A percentile compares a stretch with the other conserved stretches of the same genome.
Evolutionary conservation across 495 filamentous ascomycete genomes (phyloP).

Genomic region (Aspergillus funiculosus): DNA sequence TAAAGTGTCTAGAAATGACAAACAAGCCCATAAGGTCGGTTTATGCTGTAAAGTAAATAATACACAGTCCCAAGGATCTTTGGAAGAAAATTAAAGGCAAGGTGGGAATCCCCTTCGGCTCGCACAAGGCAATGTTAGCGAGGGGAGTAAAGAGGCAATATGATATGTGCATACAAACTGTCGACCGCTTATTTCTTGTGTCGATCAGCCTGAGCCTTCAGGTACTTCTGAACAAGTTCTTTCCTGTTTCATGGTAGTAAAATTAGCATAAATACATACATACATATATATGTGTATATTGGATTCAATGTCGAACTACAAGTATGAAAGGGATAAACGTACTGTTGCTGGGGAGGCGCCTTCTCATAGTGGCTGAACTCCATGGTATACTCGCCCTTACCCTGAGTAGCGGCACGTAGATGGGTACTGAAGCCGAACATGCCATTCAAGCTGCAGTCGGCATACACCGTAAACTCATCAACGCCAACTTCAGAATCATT

Average conservation of each 20-base stretch:
- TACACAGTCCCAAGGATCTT: slow-evolving; percentile 18
- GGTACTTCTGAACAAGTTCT: slow-evolving; percentile 80
- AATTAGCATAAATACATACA: background rate
- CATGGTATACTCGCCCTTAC: slow-evolving; percentile 98
- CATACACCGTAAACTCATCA: slow-evolving; percentile 92
- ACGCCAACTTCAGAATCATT: slow-evolving; percentile 91
- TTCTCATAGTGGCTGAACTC: slow-evolving; percentile 94
- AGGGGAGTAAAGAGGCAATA: slow-evolving; percentile 11
- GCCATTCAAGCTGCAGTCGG: slow-evolving; percentile 85
- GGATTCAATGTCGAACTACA: too few relatives aligned
- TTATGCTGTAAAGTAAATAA: slow-evolving; percentile 32
- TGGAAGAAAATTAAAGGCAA: slow-evolving; percentile 6
- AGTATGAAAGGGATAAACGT: slow-evolving; percentile 37
- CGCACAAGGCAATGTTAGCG: too few relatives aligned
- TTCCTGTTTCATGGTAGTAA: slow-evolving; percentile 49
- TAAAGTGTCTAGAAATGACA: slow-evolving; percentile 3
- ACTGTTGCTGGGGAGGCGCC: slow-evolving; percentile 85
- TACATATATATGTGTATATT: too few relatives aligned
- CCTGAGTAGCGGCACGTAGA: slow-evolving; percentile 89
- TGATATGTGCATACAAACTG: slow-evolving; percentile 8
- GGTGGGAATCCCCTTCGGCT: slow-evolving; percentile 8
- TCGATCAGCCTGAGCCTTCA: slow-evolving; percentile 76
- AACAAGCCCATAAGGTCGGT: slow-evolving; percentile 20
- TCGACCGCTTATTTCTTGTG: slow-evolving; percentile 53
- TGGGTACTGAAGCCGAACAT: slow-evolving; percentile 97